Base-by-base conservation (phyloP, 768 basidiomycete genomes). In the Boletus rufocinnamomeus region DNA sequence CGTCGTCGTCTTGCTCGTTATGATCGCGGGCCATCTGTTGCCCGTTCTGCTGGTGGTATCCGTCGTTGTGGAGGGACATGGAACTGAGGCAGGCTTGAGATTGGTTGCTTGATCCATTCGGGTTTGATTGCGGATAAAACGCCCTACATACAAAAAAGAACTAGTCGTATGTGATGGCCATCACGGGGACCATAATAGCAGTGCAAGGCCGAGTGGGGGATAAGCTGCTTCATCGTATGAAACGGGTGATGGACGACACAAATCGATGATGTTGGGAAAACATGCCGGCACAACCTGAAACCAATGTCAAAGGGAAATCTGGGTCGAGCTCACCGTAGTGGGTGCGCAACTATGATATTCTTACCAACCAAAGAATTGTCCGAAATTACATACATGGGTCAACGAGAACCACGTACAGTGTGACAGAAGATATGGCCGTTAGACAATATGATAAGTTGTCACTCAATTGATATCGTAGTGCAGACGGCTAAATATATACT, bases 1-100 rank as follows among this genome's bases (percentile, higher is more conserved):
- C 68, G 2, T 55, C 54, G 47, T 72, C 62, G 7, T 72, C 70
- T 35, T 61, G 28, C 2, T 52, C 50, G 38, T 44, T 52, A 17
- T 46, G 23, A 14, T 1, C 27, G 28, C 1, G 27, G 28, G 40
- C 23, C 8, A 11, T 28, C 25, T 43, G 53, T n/a, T 58, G 52
- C 0, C 21, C 21, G 48, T 43, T 43, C 21, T 2, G 43, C 9
- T 57, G 56, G 27, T 10, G 17, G 23, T 45, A 14, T 37, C 2
- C 0, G 34, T 38, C 4, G n/a, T 17, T 5, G 47, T 38, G 38
- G 43, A 28, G 41, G 16, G 59, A 54, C 63, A 65, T 53, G 50
- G 50, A n/a, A 2, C 3, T 27, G 14, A 14, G 19, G 44, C 34
- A 27, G n/a, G 16, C 16, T 13, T n/a, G n/a, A 17, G 37, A 27